Evolutionary conservation across 345 rosid genomes (phyloP).

Genomic region (Brassica carinata): DNA sequence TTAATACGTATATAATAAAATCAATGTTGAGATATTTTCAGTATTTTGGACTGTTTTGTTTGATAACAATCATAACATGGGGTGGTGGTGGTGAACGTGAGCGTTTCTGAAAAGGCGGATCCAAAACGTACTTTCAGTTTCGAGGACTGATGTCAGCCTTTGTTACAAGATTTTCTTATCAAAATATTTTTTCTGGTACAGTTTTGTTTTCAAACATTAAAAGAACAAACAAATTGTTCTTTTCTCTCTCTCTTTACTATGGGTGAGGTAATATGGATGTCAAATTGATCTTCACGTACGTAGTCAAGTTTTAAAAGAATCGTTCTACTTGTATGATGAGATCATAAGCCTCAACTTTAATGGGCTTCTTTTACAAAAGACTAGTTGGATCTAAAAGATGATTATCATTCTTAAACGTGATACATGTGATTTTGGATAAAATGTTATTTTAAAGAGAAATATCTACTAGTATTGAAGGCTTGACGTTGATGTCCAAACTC

Average conservation of each 20-base stretch:
- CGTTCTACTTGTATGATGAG: neutral
- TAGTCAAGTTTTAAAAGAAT: neutral
- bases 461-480: neutral
- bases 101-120: conserved; percentile 41
- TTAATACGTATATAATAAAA: neutral
- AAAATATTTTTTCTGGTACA: neutral
- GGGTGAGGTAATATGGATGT: conserved; percentile 27
- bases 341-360: conserved; percentile 17
- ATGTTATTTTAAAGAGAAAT: neutral
- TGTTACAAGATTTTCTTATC: conserved; percentile 23
- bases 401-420: neutral
- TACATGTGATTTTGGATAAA: neutral
- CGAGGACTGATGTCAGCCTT: conserved; percentile 41
- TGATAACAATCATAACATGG: conserved; percentile 11
- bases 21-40: conserved; percentile 4
- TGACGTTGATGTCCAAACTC: conserved; percentile 6
- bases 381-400: neutral
- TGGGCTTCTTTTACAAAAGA: neutral
- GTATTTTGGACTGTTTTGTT: conserved; percentile 26
- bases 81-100: conserved; percentile 32
- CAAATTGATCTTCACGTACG: conserved; percentile 20
- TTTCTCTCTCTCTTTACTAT: neutral
- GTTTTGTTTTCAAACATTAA: conserved; percentile 21
- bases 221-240: conserved; percentile 24
- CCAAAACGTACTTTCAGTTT: conserved; percentile 39